These are phyloP conservation scores for Hirsutella rhossiliensis DNA, from an alignment of 2,329 filamentous ascomycete genomes.

Conservation along the genomic window DNA sequence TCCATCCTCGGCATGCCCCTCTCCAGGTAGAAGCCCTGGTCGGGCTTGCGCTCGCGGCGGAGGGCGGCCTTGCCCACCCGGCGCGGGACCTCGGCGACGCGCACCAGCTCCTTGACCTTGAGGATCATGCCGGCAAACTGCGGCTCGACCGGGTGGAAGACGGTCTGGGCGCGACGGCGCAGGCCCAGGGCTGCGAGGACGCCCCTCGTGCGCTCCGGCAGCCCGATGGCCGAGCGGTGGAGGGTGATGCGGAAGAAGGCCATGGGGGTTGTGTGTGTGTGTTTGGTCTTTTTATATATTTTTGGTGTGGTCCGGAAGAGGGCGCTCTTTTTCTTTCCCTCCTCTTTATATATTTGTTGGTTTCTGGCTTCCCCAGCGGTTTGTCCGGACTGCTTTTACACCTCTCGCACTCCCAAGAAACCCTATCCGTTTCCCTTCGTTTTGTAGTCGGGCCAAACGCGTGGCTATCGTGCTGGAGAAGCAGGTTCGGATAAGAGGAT, in stretches of 20 bases:
- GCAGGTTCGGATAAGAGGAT: no score
- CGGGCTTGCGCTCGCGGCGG: slow-evolving; percentile 45
- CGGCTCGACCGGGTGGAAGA: slow-evolving; percentile 75
- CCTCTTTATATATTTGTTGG: no score
- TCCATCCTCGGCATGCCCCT: slow-evolving; percentile 19
- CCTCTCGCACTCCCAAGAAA: no score
- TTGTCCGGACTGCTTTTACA: no score
- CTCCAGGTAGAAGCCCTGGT: slow-evolving; percentile 73
- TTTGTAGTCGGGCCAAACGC: no score
- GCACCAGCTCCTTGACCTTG: slow-evolving; percentile 85
- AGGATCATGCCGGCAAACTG: slow-evolving; percentile 84
- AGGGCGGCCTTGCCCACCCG: slow-evolving; percentile 53
- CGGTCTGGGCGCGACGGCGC: slow-evolving; percentile 71
- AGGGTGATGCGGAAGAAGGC: slow-evolving; percentile 86
- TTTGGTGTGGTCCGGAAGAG: no score
- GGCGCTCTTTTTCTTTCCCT: no score
- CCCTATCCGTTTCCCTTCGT: no score
- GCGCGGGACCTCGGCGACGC: slow-evolving; percentile 66
- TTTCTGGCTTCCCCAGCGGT: no score
- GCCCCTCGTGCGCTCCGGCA: slow-evolving; percentile 66
- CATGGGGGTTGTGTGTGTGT: slow-evolving; percentile 32
- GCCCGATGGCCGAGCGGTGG: slow-evolving; percentile 78
- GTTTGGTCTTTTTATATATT: background rate
- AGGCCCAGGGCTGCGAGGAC: slow-evolving; percentile 79
- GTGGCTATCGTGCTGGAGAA: no score